Percentiles rank a stretch among this genome's conserved stretches.
phyloP scores from a whole-genome alignment of 352 stramenopile genomes.

The Phytopythium delawarense region DNA sequence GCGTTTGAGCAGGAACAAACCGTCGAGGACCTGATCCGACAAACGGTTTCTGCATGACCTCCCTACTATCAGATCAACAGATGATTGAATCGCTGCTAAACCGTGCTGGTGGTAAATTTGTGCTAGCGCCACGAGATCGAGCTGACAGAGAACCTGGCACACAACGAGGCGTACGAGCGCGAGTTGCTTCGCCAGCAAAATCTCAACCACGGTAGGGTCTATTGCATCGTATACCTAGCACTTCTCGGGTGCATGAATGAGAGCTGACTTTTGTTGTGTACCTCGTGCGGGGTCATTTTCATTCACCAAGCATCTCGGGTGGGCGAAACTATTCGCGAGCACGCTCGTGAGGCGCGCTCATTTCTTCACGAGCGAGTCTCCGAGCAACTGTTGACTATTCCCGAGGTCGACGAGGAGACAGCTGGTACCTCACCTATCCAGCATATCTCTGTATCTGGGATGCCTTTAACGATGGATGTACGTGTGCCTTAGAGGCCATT shows the following conservation, averaged over 20 bases:
- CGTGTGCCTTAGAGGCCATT: conserved; percentile 31
- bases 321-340: conserved; percentile 60
- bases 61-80: neutral
- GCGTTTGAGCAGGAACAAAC: conserved; percentile 80
- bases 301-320: conserved; percentile 35
- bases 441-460: neutral
- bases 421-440: conserved; percentile 18
- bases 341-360: conserved; percentile 46
- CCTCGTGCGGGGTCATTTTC: neutral
- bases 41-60: conserved; percentile 38
- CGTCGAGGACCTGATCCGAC: conserved; percentile 58
- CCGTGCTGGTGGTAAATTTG: neutral
- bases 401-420: conserved; percentile 33
- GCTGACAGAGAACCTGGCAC: conserved; percentile 65
- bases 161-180: conserved; percentile 69
- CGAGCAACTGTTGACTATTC: conserved; percentile 28
- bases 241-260: neutral
- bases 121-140: conserved; percentile 69
- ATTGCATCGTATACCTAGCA: neutral
- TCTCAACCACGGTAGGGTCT: conserved; percentile 32
- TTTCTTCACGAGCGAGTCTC: conserved; percentile 49
- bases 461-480: neutral
- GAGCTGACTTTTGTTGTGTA: neutral
- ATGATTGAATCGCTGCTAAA: neutral
- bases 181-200: conserved; percentile 55